Evolutionary conservation across 768 basidiomycete genomes (phyloP).

Genomic region (Pisolithus orientalis): DNA sequence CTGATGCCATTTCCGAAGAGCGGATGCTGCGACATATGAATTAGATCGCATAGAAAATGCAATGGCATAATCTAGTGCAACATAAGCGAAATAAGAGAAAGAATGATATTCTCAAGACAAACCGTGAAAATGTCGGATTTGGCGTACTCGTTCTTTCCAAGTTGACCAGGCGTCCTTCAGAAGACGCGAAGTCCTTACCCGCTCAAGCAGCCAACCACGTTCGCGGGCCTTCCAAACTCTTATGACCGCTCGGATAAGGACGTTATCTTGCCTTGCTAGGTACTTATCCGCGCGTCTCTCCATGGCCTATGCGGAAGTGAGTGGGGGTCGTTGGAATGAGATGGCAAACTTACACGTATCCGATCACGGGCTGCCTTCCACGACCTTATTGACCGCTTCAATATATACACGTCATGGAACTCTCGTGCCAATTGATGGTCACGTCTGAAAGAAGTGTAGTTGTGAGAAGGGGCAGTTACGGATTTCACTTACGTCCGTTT

Average conservation of each 20-base stretch:
- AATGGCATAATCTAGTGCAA: constrained; percentile 39
- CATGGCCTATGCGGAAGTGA: constrained; percentile 38
- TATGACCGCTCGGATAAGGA: constrained; percentile 51
- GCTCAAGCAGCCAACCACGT: constrained; percentile 51
- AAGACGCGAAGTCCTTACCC: constrained; percentile 41
- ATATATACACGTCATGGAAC: constrained; percentile 34
- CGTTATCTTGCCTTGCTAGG: constrained; percentile 47
- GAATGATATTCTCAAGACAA: constrained; percentile 1
- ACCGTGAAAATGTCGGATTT: constrained; percentile 44
- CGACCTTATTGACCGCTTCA: constrained; percentile 40
- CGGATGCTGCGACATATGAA: constrained; percentile 30
- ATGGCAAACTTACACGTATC: constrained; percentile 38
- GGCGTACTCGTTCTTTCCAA: constrained; percentile 44
- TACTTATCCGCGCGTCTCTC: constrained; percentile 54
- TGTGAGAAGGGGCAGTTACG: neutral
- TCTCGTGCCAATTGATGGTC: constrained; percentile 37
- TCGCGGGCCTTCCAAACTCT: constrained; percentile 68
- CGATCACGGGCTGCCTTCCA: constrained; percentile 53
- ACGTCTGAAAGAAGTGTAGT: constrained; percentile 30
- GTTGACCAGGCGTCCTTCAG: constrained; percentile 39
- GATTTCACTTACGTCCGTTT: constrained; percentile 41
- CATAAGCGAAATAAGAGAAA: constrained; percentile 5
- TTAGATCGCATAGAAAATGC: constrained; percentile 41
- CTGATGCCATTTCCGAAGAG: constrained; percentile 43
- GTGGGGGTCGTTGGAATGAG: neutral